Conservation (phyloP, 495 filamentous ascomycete species). For the Bathelium albidoporum region DNA sequence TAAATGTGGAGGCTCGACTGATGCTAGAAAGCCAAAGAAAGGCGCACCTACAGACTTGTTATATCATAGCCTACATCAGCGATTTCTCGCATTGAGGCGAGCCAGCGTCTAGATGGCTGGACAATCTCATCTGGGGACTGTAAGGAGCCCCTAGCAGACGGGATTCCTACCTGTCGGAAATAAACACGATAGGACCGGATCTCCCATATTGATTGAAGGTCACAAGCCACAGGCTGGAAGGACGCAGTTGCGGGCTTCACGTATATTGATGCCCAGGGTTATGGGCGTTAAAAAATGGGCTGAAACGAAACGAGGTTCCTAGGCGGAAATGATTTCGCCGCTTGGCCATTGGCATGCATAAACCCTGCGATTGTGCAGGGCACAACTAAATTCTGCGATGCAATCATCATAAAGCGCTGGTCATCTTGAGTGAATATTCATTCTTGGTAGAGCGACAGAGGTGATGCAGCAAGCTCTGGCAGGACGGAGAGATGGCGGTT, state of each 20-base stretch:
- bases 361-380: neutral
- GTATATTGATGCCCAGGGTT: neutral
- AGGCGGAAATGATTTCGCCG: conserved; percentile 2
- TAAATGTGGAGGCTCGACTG: neutral
- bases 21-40: neutral
- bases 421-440: neutral
- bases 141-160: neutral
- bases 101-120: neutral
- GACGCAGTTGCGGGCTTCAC: neutral
- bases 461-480: too few relatives aligned
- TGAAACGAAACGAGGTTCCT: conserved; percentile 4
- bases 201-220: neutral
- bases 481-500: too few relatives aligned
- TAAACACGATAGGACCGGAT: neutral
- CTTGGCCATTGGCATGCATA: neutral
- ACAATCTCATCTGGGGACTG: neutral
- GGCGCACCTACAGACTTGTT: neutral
- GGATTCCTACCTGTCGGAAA: neutral
- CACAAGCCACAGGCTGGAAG: neutral
- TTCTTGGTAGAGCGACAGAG: too few relatives aligned
- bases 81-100: neutral
- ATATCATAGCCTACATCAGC: neutral
- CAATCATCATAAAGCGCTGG: neutral
- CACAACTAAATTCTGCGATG: too few relatives aligned
- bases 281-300: neutral